Base-by-base conservation (phyloP, 2,329 filamentous ascomycete genomes). In the Cladosporium velox region DNA sequence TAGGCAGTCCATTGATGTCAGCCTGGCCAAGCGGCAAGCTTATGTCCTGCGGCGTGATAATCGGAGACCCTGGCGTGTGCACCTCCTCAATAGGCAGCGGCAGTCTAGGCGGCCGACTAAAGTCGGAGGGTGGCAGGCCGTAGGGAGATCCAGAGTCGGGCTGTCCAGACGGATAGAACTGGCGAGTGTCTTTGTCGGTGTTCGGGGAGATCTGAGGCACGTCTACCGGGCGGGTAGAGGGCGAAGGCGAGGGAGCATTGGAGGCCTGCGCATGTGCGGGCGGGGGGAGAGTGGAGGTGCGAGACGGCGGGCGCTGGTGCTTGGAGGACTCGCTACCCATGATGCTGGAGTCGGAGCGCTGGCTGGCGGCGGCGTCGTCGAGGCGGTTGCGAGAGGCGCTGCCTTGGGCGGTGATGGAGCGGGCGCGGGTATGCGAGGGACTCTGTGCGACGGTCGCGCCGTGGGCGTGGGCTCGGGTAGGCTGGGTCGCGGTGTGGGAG, bases 71-170 rank as follows among this genome's bases (percentile, higher is more conserved):
- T 1, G 94, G 94, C 0, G 91, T 92, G 72, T 95, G 90, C 15
- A 91, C 86, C 77, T 96, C 93, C 82, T 97, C 92, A 73, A 98
- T 97, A 64, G 94, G 93, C 67, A 98, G 86, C 66, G 94, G 94
- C 73, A 98, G 83, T 67, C 94, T 90, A 60, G 94, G 94, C 55
- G 94, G 94, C n/a, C 90, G 86, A 66, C 85, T 79, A 80, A 81
- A 83, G 78, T 85, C 77, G 72, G 78, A 74, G 26, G 72, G 76
- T 68, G 70, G 78, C 67, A 71, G 76, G 69, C 68, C 77, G 69
- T 79, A 81, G n/a, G 71, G 66, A 28, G 75, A 71, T 24, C 69
- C 72, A 28, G 72, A 67, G 55, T 70, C 61, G 68, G 69, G 60
- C 67, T 70, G 70, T 66, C 49, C 60, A 18, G 66, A 59, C 10